These are phyloP conservation scores for Mucor velutinosus DNA, from an alignment of 371 early-diverging fungal species.

Conservation along the genomic window DNA sequence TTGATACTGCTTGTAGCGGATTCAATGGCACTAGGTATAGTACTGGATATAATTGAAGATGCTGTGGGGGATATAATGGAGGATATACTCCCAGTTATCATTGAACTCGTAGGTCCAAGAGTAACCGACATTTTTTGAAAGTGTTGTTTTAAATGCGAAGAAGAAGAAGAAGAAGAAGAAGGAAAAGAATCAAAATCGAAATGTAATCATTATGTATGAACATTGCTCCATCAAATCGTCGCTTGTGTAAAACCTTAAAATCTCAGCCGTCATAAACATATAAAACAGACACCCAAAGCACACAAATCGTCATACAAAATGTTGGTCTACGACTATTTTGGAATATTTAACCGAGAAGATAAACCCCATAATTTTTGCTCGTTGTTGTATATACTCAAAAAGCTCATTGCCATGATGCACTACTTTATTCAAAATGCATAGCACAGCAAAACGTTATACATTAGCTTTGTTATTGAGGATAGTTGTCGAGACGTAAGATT, in stretches of 20 bases:
- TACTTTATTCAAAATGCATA: background rate
- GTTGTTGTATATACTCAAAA: background rate
- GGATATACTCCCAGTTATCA: background rate
- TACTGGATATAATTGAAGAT: background rate
- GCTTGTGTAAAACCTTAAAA: background rate
- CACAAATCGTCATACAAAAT: background rate
- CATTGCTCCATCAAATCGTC: background rate
- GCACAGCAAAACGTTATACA: background rate
- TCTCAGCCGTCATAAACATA: background rate
- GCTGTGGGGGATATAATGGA: background rate
- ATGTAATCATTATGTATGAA: too few species aligned
- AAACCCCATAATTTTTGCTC: background rate
- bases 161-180: background rate
- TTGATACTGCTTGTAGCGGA: background rate
- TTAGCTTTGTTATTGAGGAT: background rate
- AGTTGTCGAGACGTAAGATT: background rate
- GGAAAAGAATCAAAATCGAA: background rate
- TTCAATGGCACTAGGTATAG: background rate
- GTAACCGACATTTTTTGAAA: background rate
- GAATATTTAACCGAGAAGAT: background rate
- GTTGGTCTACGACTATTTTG: background rate
- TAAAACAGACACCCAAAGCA: background rate
- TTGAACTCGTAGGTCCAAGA: background rate
- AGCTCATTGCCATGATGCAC: background rate
- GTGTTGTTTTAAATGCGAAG: background rate